phyloP scores from a whole-genome alignment of 768 basidiomycete species.

The Trametes gibbosa region DNA sequence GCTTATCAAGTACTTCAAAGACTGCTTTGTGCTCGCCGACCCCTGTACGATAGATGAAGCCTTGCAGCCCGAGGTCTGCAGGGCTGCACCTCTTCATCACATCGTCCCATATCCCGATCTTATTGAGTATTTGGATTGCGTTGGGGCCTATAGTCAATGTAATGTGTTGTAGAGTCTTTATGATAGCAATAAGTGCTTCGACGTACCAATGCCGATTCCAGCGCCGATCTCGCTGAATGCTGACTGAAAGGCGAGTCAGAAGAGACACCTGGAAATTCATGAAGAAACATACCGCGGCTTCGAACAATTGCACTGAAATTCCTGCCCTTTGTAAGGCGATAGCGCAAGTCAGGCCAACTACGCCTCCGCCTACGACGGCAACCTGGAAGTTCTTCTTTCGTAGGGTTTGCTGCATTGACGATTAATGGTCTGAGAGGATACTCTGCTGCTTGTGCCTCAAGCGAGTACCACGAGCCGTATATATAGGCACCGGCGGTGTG shows the following conservation, averaged over 20 bases:
- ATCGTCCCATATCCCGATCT: conserved; percentile 42
- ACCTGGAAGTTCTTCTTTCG: conserved; percentile 39
- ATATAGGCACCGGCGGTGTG: background rate
- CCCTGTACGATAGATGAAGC: conserved; percentile 46
- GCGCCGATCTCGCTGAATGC: conserved; percentile 53
- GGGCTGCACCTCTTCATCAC: conserved; percentile 40
- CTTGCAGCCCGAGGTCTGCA: conserved; percentile 27
- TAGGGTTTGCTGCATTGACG: background rate
- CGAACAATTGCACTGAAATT: conserved; percentile 47
- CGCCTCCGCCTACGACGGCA: conserved; percentile 57
- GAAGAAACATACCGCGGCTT: conserved; percentile 41
- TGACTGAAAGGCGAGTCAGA: conserved; percentile 28
- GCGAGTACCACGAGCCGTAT: background rate
- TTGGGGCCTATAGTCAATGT: conserved; percentile 43
- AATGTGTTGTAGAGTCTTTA: background rate
- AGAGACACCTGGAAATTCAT: background rate
- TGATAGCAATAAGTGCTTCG: background rate
- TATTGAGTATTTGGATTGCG: conserved; percentile 43
- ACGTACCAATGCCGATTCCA: conserved; percentile 47
- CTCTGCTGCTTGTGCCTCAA: background rate
- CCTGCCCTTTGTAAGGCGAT: conserved; percentile 42
- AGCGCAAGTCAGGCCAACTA: conserved; percentile 50
- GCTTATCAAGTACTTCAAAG: conserved; percentile 36
- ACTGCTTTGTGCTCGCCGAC: conserved; percentile 39
- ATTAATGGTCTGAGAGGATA: background rate